phyloP scores from a whole-genome alignment of 306 rosid species.

The Inga oerstediana region DNA sequence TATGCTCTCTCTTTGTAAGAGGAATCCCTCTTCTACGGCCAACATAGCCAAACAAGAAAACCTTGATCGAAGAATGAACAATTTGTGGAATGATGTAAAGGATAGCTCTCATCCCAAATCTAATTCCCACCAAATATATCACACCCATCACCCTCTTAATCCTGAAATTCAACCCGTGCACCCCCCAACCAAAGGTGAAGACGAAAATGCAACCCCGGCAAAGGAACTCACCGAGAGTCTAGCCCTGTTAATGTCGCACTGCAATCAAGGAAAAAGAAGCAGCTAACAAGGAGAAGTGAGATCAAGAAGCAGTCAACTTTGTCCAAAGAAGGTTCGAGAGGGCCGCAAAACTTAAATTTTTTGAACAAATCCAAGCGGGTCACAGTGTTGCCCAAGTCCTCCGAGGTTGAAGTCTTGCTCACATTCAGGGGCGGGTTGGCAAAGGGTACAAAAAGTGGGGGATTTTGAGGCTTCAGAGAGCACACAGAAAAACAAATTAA shows the following conservation, averaged over 20 bases:
- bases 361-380: constrained; percentile 55
- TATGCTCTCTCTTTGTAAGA: too few species aligned
- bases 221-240: constrained; percentile 37
- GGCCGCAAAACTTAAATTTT: constrained; percentile 66
- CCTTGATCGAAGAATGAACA: constrained; percentile 78
- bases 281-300: constrained; percentile 47
- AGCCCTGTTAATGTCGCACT: constrained; percentile 30
- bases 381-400: constrained; percentile 33
- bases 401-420: constrained; percentile 40
- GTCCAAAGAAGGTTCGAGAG: constrained; percentile 65
- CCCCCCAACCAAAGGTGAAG: constrained; percentile 21
- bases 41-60: constrained; percentile 32
- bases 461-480: constrained; percentile 1
- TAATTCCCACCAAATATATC: constrained; percentile 77
- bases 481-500: too few species aligned
- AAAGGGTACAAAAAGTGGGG: constrained; percentile 16
- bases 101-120: constrained; percentile 90
- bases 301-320: constrained; percentile 52
- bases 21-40: too few species aligned
- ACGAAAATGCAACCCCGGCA: constrained; percentile 36
- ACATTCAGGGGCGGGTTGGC: constrained; percentile 20
- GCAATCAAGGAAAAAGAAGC: constrained; percentile 65
- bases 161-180: constrained; percentile 49
- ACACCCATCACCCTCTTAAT: constrained; percentile 52
- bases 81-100: constrained; percentile 63